Evolutionary conservation across 2,329 filamentous ascomycete genomes (phyloP).

Genomic region (Curvularia lunata): DNA sequence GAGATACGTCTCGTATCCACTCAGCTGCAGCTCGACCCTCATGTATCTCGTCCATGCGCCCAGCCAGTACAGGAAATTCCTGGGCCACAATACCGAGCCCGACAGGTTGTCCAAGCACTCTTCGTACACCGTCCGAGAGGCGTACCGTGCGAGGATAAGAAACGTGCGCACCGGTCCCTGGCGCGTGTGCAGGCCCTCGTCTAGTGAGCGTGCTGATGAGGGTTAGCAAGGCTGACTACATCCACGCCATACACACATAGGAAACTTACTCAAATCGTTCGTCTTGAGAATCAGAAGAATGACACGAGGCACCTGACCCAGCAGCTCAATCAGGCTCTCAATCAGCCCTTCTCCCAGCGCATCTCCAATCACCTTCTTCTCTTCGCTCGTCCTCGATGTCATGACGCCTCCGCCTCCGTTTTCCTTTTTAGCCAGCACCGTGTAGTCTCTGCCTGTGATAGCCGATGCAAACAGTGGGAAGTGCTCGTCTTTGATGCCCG

Average conservation of each 20-base stretch:
- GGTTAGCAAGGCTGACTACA: conserved; percentile 15
- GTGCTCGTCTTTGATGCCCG: conserved; percentile 84
- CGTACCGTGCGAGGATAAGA: conserved; percentile 69
- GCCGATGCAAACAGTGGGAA: conserved; percentile 96
- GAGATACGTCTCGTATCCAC: conserved; percentile 64
- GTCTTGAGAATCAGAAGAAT: conserved; percentile 97
- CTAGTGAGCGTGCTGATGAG: conserved; percentile 73
- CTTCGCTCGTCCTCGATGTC: conserved; percentile 68
- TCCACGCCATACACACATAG: background rate
- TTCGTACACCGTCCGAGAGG: conserved; percentile 66
- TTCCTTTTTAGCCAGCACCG: conserved; percentile 66
- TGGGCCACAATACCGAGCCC: conserved; percentile 58
- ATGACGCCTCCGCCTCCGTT: conserved; percentile 51
- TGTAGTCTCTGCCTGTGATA: conserved; percentile 92
- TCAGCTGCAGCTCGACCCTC: conserved; percentile 64
- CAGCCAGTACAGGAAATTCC: conserved; percentile 59
- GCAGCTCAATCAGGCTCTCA: conserved; percentile 83
- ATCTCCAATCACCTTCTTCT: conserved; percentile 85
- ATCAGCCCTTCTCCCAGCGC: conserved; percentile 88
- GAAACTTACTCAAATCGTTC: conserved; percentile 80
- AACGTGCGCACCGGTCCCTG: conserved; percentile 67
- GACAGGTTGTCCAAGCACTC: conserved; percentile 62
- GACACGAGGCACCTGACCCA: conserved; percentile 87
- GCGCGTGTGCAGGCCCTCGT: conserved; percentile 84
- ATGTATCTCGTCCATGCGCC: conserved; percentile 61